Conservation (phyloP, 345 rosid species). For the Eucalyptus victrix region DNA sequence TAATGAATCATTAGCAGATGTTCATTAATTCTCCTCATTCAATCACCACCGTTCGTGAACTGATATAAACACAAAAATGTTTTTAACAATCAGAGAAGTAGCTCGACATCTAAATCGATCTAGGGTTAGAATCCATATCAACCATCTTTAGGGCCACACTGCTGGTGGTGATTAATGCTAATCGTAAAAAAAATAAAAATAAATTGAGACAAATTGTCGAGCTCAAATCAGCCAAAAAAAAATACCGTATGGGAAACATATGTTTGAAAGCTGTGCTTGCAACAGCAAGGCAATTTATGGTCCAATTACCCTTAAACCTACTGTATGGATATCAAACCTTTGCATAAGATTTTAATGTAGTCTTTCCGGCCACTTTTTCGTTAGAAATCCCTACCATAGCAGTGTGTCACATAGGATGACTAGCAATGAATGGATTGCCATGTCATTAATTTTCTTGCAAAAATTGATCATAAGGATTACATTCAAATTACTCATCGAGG, state of each 20-base stretch:
- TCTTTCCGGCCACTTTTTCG: neutral
- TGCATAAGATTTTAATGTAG: neutral
- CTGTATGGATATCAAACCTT: neutral
- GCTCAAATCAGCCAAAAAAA: neutral
- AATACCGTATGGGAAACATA: neutral
- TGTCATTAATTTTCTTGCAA: too few species aligned
- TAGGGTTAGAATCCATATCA: neutral
- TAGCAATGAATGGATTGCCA: neutral
- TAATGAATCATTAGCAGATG: neutral
- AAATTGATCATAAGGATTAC: too few species aligned
- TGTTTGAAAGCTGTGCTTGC: neutral
- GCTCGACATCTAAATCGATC: neutral
- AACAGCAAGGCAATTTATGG: neutral
- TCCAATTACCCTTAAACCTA: neutral
- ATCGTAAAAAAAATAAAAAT: too few species aligned
- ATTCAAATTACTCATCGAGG: too few species aligned
- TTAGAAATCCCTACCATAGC: too few species aligned
- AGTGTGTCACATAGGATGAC: fast-evolving
- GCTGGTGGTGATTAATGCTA: neutral
- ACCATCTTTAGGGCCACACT: too few species aligned
- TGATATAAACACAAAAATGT: neutral
- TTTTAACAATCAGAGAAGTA: neutral
- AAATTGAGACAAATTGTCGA: neutral
- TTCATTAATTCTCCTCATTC: neutral
- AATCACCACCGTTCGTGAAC: neutral